phyloP scores from a whole-genome alignment of 2,329 filamentous ascomycete genomes.

The Mycosphaerelloides madeirae region DNA sequence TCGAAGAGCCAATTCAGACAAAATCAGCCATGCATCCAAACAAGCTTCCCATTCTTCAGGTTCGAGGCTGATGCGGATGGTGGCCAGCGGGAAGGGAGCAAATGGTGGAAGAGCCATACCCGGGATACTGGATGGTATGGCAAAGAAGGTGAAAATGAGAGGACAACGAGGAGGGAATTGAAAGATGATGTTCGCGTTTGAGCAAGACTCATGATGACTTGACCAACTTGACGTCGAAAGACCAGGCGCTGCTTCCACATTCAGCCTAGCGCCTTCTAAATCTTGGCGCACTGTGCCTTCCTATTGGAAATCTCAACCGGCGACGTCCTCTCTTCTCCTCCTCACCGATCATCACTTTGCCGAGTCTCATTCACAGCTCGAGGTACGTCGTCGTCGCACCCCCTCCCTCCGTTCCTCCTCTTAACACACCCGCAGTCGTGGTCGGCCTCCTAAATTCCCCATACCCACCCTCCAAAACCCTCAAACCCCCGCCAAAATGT shows the following conservation, averaged over 20 bases:
- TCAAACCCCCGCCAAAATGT: conserved; percentile 59
- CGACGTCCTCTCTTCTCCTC: conserved; percentile 21
- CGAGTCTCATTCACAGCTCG: conserved; percentile 36
- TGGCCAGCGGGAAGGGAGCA: conserved; percentile 68
- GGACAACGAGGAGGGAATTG: background rate
- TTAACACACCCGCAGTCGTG: conserved; percentile 41
- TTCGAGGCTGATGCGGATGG: conserved; percentile 62
- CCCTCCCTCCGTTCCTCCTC: too few relatives aligned
- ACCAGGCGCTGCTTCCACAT: background rate
- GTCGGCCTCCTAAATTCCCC: conserved; percentile 34
- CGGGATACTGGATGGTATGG: background rate
- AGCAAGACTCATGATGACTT: conserved; percentile 5
- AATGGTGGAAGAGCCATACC: conserved; percentile 60
- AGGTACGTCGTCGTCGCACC: conserved; percentile 22
- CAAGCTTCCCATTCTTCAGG: conserved; percentile 72
- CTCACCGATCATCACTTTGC: conserved; percentile 52
- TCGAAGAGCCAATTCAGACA: conserved; percentile 62
- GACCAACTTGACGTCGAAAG: conserved; percentile 1
- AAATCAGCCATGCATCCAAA: conserved; percentile 68
- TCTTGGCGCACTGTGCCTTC: too few relatives aligned
- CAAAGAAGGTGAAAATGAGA: background rate
- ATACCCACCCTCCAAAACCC: conserved; percentile 25
- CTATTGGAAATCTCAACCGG: too few relatives aligned
- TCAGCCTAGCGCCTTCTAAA: conserved; percentile 5
- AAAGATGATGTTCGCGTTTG: background rate